Evolutionary conservation across 768 basidiomycete species (phyloP).

Genomic region (Fomitopsis serialis): DNA sequence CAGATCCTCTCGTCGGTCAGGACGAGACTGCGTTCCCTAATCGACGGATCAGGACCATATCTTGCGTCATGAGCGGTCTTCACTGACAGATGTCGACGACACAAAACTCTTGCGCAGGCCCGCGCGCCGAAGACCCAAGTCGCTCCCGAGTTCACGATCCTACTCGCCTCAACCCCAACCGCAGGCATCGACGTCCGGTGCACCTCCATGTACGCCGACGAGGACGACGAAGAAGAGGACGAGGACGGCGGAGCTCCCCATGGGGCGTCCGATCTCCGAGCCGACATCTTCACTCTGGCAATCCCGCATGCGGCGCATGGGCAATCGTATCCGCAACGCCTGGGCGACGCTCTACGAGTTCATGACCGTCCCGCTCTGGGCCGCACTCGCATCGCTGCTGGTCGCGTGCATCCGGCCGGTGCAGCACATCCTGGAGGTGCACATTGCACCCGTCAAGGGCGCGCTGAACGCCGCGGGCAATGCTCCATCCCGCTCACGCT

Average conservation of each 20-base stretch:
- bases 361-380: constrained; percentile 89
- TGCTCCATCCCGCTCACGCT: constrained; percentile 87
- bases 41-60: constrained; percentile 16
- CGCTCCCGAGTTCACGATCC: constrained; percentile 57
- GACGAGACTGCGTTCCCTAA: constrained; percentile 22
- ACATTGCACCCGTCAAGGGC: constrained; percentile 61
- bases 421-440: constrained; percentile 62
- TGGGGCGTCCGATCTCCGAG: constrained; percentile 9
- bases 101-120: constrained; percentile 1
- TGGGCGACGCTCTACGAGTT: constrained; percentile 53
- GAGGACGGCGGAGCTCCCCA: constrained; percentile 12
- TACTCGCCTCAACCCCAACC: constrained; percentile 5
- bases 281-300: constrained; percentile 19
- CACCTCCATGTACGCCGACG: constrained; percentile 11
- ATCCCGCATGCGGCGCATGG: constrained; percentile 21
- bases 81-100: constrained; percentile 6
- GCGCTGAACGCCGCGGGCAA: constrained; percentile 64
- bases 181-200: constrained; percentile 2
- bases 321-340: constrained; percentile 20
- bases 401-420: constrained; percentile 75
- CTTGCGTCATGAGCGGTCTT: constrained; percentile 11
- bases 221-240: too few relatives aligned
- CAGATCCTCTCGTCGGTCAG: constrained; percentile 31
- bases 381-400: constrained; percentile 65
- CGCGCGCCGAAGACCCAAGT: constrained; percentile 28